Conservation (phyloP, 1,284 basidiomycete genomes). For the Malassezia brasiliensis region DNA sequence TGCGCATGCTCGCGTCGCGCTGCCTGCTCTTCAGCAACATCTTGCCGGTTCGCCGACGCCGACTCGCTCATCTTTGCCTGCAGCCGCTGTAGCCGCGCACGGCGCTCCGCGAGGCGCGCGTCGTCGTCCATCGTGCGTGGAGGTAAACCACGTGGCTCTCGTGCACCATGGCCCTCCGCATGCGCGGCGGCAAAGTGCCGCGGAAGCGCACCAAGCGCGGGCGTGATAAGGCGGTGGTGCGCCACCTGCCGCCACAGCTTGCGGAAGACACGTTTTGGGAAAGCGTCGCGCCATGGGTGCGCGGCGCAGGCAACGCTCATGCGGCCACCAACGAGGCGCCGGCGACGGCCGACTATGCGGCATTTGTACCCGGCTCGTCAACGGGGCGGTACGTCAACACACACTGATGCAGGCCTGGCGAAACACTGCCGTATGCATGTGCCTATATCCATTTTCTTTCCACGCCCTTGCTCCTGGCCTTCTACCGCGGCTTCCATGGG, state of each 20-base stretch:
- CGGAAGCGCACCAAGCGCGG: slow-evolving; percentile 5
- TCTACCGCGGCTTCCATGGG: slow-evolving; percentile 78
- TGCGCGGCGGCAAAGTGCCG: slow-evolving; percentile 8
- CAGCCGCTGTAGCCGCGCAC: slow-evolving; percentile 4
- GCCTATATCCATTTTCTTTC: slow-evolving; percentile 84
- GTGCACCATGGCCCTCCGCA: slow-evolving; percentile 10
- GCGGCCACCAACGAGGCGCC: slow-evolving; percentile 54
- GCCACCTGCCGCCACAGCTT: slow-evolving; percentile 78
- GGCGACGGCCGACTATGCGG: slow-evolving; percentile 29
- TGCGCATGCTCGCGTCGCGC: slow-evolving; percentile 21
- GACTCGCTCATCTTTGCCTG: slow-evolving; percentile 20
- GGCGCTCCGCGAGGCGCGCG: not conserved
- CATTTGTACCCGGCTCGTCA: slow-evolving; percentile 20
- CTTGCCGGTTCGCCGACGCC: slow-evolving; percentile 30
- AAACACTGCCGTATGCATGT: not conserved
- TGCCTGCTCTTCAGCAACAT: slow-evolving; percentile 27
- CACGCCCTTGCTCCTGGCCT: slow-evolving; percentile 61
- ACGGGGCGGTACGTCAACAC: not conserved
- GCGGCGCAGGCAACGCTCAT: slow-evolving; percentile 20
- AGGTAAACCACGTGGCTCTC: not conserved
- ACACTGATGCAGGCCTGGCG: not conserved
- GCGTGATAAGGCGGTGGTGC: slow-evolving; percentile 65
- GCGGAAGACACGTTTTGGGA: slow-evolving; percentile 90
- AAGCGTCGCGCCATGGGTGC: slow-evolving; percentile 71
- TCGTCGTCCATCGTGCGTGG: not conserved